phyloP scores from a whole-genome alignment of 164 flowering plant species.

The Vitis amurensis region DNA sequence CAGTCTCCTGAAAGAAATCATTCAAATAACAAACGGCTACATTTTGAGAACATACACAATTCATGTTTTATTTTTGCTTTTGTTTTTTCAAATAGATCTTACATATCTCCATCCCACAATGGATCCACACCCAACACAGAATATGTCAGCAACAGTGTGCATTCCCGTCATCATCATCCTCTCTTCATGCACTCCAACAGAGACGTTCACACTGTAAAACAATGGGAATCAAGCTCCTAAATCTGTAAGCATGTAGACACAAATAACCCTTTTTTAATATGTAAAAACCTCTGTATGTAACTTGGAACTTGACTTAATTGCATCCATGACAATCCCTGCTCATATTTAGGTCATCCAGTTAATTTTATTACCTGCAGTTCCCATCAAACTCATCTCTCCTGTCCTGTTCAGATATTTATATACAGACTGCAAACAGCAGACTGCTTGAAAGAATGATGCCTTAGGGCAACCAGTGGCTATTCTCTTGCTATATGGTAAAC shows the following conservation, averaged over 20 bases:
- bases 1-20: constrained; percentile 47
- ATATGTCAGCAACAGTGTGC: constrained; percentile 55
- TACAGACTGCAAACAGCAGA: background rate
- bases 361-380: too few relatives aligned
- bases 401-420: background rate
- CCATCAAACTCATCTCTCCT: background rate
- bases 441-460: background rate
- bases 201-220: constrained; percentile 33
- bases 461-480: background rate
- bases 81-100: constrained; percentile 17
- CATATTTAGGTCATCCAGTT: too few relatives aligned
- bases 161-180: constrained; percentile 53
- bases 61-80: background rate
- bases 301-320: too few relatives aligned
- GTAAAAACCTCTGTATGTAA: too few relatives aligned
- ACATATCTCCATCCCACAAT: constrained; percentile 61
- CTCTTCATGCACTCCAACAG: constrained; percentile 41
- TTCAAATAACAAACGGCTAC: constrained; percentile 12
- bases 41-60: background rate
- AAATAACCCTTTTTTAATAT: background rate
- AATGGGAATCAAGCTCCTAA: constrained; percentile 6
- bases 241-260: background rate
- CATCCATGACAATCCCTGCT: too few relatives aligned
- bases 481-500: background rate
- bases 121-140: constrained; percentile 63